Conservation (phyloP, 1,139 yeast genomes). For the Torulaspora globosa region DNA sequence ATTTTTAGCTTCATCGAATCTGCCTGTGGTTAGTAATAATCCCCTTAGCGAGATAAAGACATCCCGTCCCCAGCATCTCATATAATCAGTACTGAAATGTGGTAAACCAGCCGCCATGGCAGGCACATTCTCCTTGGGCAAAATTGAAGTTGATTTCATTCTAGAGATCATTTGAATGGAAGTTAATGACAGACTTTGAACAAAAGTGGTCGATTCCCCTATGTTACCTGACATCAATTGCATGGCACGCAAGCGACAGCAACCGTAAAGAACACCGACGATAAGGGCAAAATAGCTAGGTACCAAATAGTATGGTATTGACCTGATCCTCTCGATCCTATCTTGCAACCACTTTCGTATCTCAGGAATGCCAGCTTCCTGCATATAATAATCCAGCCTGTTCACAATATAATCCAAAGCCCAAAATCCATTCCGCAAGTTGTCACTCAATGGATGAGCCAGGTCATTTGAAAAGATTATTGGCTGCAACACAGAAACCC, state of each 20-base stretch:
- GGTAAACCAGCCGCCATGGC: conserved; percentile 96
- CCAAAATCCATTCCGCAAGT: conserved; percentile 82
- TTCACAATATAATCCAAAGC: conserved; percentile 72
- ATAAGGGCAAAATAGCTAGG: conserved; percentile 85
- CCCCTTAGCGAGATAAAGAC: conserved; percentile 88
- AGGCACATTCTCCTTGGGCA: conserved; percentile 60
- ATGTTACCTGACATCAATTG: conserved; percentile 52
- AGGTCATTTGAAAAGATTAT: conserved; percentile 69
- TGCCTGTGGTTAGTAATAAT: conserved; percentile 66
- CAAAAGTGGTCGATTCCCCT: conserved; percentile 62
- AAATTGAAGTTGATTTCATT: conserved; percentile 70
- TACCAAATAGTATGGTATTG: conserved; percentile 70
- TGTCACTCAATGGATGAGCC: conserved; percentile 78
- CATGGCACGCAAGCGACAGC: conserved; percentile 66
- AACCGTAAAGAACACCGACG: conserved; percentile 76
- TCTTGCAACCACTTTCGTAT: conserved; percentile 66
- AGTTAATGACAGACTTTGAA: conserved; percentile 73
- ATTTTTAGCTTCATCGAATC: conserved; percentile 70
- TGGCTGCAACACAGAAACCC: conserved; percentile 66
- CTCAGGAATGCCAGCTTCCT: conserved; percentile 45
- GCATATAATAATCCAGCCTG: conserved; percentile 56
- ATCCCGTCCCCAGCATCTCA: conserved; percentile 99
- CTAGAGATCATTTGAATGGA: conserved; percentile 84
- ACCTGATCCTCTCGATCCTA: conserved; percentile 60
- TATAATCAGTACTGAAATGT: conserved; percentile 81